Evolutionary conservation across 2,329 filamentous ascomycete genomes (phyloP).

Genomic region (Trichoderma endophyticum): DNA sequence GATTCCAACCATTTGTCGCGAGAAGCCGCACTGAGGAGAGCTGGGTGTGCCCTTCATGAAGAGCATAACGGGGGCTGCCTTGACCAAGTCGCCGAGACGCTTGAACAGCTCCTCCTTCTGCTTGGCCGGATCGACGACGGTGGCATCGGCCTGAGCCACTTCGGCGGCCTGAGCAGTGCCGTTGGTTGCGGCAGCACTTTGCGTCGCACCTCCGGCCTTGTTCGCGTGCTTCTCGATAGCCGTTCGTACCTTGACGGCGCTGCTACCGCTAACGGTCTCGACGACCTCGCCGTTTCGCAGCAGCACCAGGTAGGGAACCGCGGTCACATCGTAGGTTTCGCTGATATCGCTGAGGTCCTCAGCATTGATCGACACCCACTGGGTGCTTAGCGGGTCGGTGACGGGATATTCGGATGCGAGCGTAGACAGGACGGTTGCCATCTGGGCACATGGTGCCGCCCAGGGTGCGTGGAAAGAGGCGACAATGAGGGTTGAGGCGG

Average conservation of each 20-base stretch:
- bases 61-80: slow-evolving; percentile 94
- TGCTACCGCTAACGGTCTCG: slow-evolving; percentile 85
- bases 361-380: slow-evolving; percentile 88
- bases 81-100: slow-evolving; percentile 79
- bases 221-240: slow-evolving; percentile 81
- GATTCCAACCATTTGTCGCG: slow-evolving; percentile 80
- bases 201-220: slow-evolving; percentile 35
- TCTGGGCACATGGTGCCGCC: slow-evolving; percentile 94
- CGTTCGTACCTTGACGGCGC: slow-evolving; percentile 77
- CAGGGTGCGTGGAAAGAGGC: slow-evolving; percentile 96
- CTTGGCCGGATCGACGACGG: slow-evolving; percentile 48
- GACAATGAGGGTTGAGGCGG: slow-evolving; percentile 69
- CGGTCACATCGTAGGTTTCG: slow-evolving; percentile 89
- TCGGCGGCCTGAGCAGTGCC: slow-evolving; percentile 38
- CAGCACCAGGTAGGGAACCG: slow-evolving; percentile 88
- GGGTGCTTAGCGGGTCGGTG: slow-evolving; percentile 62
- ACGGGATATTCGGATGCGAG: slow-evolving; percentile 83
- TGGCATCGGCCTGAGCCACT: slow-evolving; percentile 43
- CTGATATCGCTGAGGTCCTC: slow-evolving; percentile 91
- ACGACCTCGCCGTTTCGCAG: slow-evolving; percentile 71
- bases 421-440: slow-evolving; percentile 79
- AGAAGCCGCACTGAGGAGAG: slow-evolving; percentile 88
- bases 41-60: slow-evolving; percentile 98
- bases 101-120: slow-evolving; percentile 82
- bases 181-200: slow-evolving; percentile 35